Conservation (phyloP, 441 rosid genomes). For the Mallotus repandus region DNA sequence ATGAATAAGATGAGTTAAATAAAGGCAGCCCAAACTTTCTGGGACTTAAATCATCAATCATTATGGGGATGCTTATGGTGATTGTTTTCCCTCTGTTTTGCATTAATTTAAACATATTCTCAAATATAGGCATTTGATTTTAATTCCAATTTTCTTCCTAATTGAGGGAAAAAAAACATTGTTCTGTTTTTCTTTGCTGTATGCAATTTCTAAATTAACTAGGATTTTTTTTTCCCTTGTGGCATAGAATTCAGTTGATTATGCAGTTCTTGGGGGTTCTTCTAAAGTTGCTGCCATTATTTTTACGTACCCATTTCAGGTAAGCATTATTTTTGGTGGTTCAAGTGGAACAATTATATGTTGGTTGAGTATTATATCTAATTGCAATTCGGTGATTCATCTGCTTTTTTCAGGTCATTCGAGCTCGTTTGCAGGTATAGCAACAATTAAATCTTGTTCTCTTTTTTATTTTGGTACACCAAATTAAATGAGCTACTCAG, state of each 20-base stretch:
- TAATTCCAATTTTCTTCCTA: constrained; percentile 5
- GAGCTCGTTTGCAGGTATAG: constrained; percentile 84
- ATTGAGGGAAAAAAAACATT: background rate
- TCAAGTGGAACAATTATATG: constrained; percentile 13
- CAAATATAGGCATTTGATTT: background rate
- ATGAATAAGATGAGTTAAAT: background rate
- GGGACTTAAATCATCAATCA: background rate
- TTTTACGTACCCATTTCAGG: constrained; percentile 89
- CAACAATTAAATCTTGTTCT: constrained; percentile 1
- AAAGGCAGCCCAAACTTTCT: background rate
- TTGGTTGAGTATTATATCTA: constrained; percentile 24
- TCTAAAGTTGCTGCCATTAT: constrained; percentile 88
- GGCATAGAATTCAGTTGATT: constrained; percentile 73
- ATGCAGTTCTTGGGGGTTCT: constrained; percentile 83
- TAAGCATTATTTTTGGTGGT: constrained; percentile 27
- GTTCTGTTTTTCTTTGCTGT: background rate
- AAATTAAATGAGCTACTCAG: background rate
- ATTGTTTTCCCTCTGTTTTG: constrained; percentile 10
- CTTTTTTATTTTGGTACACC: background rate
- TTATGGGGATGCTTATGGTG: background rate
- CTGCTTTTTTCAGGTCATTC: constrained; percentile 60
- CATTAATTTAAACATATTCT: background rate
- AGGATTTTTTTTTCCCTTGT: constrained; percentile 1
- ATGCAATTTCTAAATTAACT: constrained; percentile 10
- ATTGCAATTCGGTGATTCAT: constrained; percentile 10